Percentiles rank a stretch among this genome's conserved stretches.
Evolutionary conservation across 83 land plant genomes (phyloP).

Genomic region (Isoetes engelmannii): DNA sequence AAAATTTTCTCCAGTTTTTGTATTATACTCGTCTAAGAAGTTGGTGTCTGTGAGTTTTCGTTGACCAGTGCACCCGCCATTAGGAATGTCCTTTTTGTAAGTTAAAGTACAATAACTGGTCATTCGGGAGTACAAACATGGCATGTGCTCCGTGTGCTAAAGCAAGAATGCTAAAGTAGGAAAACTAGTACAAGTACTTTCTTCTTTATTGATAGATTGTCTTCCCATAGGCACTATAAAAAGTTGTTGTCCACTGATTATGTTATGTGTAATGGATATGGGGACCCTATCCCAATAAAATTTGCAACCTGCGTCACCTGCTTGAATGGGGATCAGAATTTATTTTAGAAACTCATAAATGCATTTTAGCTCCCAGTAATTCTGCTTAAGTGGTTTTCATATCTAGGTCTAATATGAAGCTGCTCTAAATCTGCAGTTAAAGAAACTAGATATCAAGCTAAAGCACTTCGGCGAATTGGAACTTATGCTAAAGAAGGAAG

Average conservation of each 20-base stretch:
- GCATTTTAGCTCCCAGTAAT: background rate
- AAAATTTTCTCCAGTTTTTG: no score
- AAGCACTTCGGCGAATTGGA: constrained; percentile 65
- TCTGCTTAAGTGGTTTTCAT: background rate
- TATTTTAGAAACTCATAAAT: background rate
- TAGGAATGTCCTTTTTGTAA: no score
- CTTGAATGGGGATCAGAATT: background rate
- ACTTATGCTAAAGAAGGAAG: constrained; percentile 41
- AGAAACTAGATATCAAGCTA: constrained; percentile 72
- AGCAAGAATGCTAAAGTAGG: no score
- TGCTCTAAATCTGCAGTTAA: constrained; percentile 46
- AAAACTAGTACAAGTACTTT: no score
- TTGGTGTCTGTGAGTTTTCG: no score
- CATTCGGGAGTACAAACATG: no score
- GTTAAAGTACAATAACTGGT: no score
- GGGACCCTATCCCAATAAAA: background rate
- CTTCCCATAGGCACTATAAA: background rate
- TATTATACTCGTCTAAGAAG: no score
- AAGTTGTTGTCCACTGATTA: no score
- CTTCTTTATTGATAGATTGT: no score
- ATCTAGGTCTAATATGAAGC: background rate
- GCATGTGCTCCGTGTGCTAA: no score
- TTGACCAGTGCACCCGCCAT: no score
- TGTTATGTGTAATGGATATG: background rate
- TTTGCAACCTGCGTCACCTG: background rate